Evolutionary conservation across 2,329 filamentous ascomycete species (phyloP), one percentile per base, ranked within the genome.

Genomic region (Penicillium palitans): DNA sequence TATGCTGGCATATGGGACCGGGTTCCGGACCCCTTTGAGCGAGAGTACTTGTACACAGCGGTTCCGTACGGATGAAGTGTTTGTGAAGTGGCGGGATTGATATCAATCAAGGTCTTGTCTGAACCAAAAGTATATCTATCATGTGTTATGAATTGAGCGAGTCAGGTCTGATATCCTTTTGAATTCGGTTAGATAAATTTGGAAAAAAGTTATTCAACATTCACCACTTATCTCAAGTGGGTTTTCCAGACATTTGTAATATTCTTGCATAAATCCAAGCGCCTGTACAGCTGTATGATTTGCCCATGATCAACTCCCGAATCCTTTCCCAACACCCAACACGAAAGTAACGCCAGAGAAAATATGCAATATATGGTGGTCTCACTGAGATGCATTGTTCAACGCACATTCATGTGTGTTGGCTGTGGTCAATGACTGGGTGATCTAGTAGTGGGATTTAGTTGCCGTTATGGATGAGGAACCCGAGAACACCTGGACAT

Each of bases 1-100:
- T 2, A 77, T 99, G 68, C 74, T 97, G 69, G 93, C 93, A 1
- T 95, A 90, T 73, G 82, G 87, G 74, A 93, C 87, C 17, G 93
- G 93, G 1, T 92, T 91, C 71, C 82, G 78, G 59, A 97, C 92
- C 1, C 78, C 83, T 8, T 73, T 98, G 47, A 87, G 88, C 62
- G 90, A 97, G 45, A 93, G 89, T 66, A 91, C 89, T 13, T 96
- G 89, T 75, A 93, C 90, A 15, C 90, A 93, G 74, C 81, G 90
- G 54, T 93, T 92, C 72, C 86, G 90, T 68, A 93, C 90, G 6
- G 90, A 93, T 70, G 90, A 92, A 74, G 90, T 93, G 21, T 84
- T 87, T 66, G 85, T 93, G 49, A 85, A 89, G 72, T 93, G 90
- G 90, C 86, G 90, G 73, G 63, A 90, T 71, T 81, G 63, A 76